Base-by-base conservation (phyloP, 768 basidiomycete species). In the Psilocybe cyanescens region DNA sequence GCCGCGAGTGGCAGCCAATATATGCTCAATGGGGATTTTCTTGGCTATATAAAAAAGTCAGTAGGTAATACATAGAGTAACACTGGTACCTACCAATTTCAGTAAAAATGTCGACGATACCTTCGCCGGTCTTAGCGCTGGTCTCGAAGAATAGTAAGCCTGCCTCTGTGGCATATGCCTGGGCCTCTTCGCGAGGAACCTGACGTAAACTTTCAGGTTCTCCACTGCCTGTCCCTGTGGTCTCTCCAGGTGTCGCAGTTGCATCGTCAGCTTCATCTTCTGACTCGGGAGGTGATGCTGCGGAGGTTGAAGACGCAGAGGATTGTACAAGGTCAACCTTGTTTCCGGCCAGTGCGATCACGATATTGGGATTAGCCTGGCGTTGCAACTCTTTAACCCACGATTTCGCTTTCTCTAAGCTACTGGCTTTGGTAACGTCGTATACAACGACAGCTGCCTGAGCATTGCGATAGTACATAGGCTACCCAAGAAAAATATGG, bases 371-470 rank as follows among this genome's bases (percentile, higher is more conserved):
- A 74, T 98, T 97, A 24, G 97, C 97, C 72, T 99, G 97, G 66
- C 97, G 88, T 74, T 99, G 97, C 24, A 99, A 84, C 77, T 99
- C 97, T 80, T 97, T 98, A 60, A 99, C 95, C 97, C 97, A 99
- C 31, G 96, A 95, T 81, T 99, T 98, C 57, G 97, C 97, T 76
- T 99, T 99, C 76, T 99, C 97, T 60, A 99, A 83, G 70, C 95
- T 97, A 59, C 91, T 85, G 48, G 94, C 92, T 77, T 98, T 97
- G 53, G 97, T 99, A 58, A 99, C 89, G 73, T 99, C 97, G 75
- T 98, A 99, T 17, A 99, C 97, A 8, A 99, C 97, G 45, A 99
- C 95, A 33, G 97, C 97, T 3, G 97, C 96, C 74, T 96, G 94
- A 7, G 97, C 95, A 70, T 99, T 98, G 70, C 97, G 92, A 76